Percentiles rank a stretch among this genome's conserved stretches.
Evolutionary conservation across 2,329 filamentous ascomycete genomes (phyloP).

Genomic region (Penicillium sp.): DNA sequence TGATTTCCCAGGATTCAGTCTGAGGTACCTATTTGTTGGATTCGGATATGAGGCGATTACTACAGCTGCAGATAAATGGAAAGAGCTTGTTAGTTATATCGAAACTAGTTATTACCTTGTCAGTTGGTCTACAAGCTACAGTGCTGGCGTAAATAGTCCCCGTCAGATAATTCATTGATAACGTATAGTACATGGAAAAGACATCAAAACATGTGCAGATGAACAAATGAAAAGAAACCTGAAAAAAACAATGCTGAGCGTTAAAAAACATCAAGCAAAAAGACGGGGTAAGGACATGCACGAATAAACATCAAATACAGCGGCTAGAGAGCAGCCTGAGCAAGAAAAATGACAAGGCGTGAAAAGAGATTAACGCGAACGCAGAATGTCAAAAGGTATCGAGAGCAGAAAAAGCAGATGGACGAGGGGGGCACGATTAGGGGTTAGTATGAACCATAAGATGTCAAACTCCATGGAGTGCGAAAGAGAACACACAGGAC

Average conservation of each 20-base stretch:
- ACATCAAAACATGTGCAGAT: constrained; percentile 31
- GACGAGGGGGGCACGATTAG: constrained; percentile 33
- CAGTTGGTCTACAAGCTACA: not conserved
- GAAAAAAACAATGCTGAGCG: constrained; percentile 23
- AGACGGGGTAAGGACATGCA: constrained; percentile 29
- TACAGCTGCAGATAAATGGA: not conserved
- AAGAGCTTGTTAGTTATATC: not conserved
- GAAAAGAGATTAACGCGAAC: constrained; percentile 15
- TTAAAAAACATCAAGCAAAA: constrained; percentile 20
- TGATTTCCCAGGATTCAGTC: too few relatives aligned
- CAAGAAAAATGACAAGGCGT: constrained; percentile 21
- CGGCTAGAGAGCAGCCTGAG: constrained; percentile 17
- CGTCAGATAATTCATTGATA: constrained; percentile 35
- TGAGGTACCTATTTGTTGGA: not conserved
- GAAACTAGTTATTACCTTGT: not conserved
- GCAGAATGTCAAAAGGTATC: constrained; percentile 32
- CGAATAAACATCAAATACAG: constrained; percentile 30
- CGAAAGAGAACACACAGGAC: constrained; percentile 47
- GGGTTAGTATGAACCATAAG: constrained; percentile 31
- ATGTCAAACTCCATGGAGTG: constrained; percentile 38
- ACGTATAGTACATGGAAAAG: constrained; percentile 41
- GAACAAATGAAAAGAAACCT: constrained; percentile 18
- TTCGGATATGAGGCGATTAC: not conserved
- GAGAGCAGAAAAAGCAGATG: constrained; percentile 29
- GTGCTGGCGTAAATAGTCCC: constrained; percentile 15